These are phyloP conservation scores for Apiotrichum laibachii DNA, from an alignment of 1,284 basidiomycete genomes.

Conservation along the genomic window DNA sequence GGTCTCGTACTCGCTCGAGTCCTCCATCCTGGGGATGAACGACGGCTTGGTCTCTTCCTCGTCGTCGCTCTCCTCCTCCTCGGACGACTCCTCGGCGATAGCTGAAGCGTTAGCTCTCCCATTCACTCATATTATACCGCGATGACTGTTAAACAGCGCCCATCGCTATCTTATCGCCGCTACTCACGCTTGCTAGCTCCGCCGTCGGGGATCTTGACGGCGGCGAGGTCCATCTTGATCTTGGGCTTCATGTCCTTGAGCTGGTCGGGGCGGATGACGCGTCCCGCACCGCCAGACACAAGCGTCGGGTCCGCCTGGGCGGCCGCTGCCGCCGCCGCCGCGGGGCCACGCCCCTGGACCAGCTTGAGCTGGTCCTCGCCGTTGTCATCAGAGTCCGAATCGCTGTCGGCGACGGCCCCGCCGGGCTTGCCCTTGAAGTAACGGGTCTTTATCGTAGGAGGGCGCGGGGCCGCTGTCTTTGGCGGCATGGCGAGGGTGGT, in stretches of 20 bases:
- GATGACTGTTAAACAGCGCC: background rate
- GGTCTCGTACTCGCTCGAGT: constrained; percentile 51
- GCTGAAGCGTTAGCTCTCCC: constrained; percentile 8
- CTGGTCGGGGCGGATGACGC: constrained; percentile 32
- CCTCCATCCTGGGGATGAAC: constrained; percentile 21
- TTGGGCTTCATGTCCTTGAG: constrained; percentile 13
- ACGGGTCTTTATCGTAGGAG: constrained; percentile 30
- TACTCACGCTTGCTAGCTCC: constrained; percentile 33
- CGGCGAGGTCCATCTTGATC: constrained; percentile 38
- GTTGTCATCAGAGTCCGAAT: constrained; percentile 33
- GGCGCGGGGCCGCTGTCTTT: background rate
- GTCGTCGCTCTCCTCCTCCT: constrained; percentile 31
- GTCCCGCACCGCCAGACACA: constrained; percentile 50
- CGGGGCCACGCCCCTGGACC: constrained; percentile 1
- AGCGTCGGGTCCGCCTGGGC: constrained; percentile 22
- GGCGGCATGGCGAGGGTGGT: background rate
- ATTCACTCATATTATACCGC: too few relatives aligned
- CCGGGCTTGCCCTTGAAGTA: constrained; percentile 48
- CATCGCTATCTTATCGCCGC: background rate
- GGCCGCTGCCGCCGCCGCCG: constrained; percentile 8
- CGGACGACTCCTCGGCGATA: constrained; percentile 16
- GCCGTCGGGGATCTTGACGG: constrained; percentile 43
- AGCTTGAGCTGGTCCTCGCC: constrained; percentile 21
- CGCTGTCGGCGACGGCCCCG: constrained; percentile 31
- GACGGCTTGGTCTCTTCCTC: constrained; percentile 35